Evolutionary conservation across 73 alveolate species (phyloP).

Genomic region (Chromera velia): DNA sequence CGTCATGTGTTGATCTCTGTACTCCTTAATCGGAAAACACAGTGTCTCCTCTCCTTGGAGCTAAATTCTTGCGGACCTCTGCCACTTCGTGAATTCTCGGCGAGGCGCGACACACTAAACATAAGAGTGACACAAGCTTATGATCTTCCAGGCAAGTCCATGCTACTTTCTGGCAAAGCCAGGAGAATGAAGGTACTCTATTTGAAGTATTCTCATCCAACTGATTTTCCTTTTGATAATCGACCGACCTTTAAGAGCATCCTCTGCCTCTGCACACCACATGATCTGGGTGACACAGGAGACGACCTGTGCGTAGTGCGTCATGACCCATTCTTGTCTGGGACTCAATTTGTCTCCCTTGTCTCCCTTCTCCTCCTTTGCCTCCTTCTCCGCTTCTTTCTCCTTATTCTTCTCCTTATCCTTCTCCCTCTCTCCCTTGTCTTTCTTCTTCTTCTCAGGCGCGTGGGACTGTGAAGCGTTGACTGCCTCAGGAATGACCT

Average conservation of each 20-base stretch:
- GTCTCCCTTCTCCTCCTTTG: slow-evolving; percentile 64
- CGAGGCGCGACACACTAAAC: slow-evolving; percentile 36
- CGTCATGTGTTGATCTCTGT: not conserved
- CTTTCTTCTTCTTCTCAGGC: slow-evolving; percentile 88
- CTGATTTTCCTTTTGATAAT: too few relatives aligned
- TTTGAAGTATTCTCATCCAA: slow-evolving; percentile 48
- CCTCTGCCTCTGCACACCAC: slow-evolving; percentile 79
- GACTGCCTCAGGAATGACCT: too few relatives aligned
- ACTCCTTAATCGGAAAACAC: too few relatives aligned
- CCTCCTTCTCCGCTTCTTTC: slow-evolving; percentile 64
- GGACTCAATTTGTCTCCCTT: slow-evolving; percentile 60
- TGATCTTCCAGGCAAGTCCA: too few relatives aligned
- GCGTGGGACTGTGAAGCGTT: too few relatives aligned
- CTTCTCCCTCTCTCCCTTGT: slow-evolving; percentile 63
- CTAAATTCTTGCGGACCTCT: slow-evolving; percentile 43
- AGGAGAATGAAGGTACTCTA: slow-evolving; percentile 56
- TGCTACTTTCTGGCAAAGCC: slow-evolving; percentile 62
- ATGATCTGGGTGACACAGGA: slow-evolving; percentile 64
- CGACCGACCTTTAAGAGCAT: too few relatives aligned
- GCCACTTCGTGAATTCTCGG: slow-evolving; percentile 68
- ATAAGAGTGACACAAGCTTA: too few relatives aligned
- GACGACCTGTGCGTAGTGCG: slow-evolving; percentile 69
- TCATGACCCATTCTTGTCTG: slow-evolving; percentile 74
- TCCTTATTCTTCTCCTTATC: too few relatives aligned
- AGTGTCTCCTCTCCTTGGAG: slow-evolving; percentile 19